Base-by-base conservation (phyloP, 1,139 yeast species). In the Debaryomyces nepalensis region DNA sequence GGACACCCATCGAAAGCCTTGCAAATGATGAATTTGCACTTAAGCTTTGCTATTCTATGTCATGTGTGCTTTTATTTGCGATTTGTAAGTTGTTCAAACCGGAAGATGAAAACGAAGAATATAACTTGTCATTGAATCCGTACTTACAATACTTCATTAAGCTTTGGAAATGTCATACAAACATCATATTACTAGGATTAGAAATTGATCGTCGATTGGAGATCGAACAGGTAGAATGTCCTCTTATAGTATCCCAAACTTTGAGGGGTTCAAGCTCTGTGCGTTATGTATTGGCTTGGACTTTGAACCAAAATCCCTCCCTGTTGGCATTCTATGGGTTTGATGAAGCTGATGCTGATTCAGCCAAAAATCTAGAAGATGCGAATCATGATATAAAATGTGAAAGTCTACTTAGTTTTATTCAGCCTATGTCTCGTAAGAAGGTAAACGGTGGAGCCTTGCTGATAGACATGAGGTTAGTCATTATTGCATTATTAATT, bases 171-270 rank as follows among this genome's bases (percentile, higher is more conserved):
- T 72, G 79, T 37, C 79, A 80, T 50, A 81, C 89, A 2, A 75
- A 73, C 45, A 70, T 82, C 5, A 70, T 84, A 0, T 58, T 77
- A 6, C 59, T 79, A 5, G 87, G 87, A 0, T 61, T 84, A 15
- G 86, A 81, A 50, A 77, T 83, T 37, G 91, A 84, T 57, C 65
- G 89, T 48, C 57, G 77, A 41, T 70, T 79, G 33, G 90, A 83
- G 53, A 71, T 72, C 53, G 68, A 61, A 59, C 76, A 57, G 57
- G 50, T 49, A 46, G 48, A 66, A 20, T 77, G 85, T 0, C 87
- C 87, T 0, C 62, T 66, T 12, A 49, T 73, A 8, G 70, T 82
- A 3, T 68, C 79, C 34, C 76, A 77, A 27, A 73, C 79, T 0
- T 68, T 84, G 9, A 72, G 82, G 48, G 91, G 91, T 0, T 68